These are phyloP conservation scores for Gigaspora rosea DNA, from an alignment of 192 early-diverging fungal species.

Conservation along the genomic window DNA sequence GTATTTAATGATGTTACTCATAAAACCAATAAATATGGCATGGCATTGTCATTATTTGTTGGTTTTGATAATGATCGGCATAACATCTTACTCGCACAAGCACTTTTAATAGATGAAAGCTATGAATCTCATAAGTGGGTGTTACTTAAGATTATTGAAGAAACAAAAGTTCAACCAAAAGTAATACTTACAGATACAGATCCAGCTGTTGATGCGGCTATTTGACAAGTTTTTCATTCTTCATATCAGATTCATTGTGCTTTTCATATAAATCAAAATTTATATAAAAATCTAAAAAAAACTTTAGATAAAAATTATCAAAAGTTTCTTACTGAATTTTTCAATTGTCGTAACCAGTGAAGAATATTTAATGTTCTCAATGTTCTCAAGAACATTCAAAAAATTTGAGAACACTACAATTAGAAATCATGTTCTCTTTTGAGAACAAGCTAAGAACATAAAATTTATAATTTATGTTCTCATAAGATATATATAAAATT, in stretches of 20 bases:
- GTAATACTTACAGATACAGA: background rate
- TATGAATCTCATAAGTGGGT: background rate
- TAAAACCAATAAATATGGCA: background rate
- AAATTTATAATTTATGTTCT: too few species aligned
- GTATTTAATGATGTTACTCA: background rate
- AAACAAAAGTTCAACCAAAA: background rate
- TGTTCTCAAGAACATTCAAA: too few species aligned
- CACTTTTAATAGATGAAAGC: background rate
- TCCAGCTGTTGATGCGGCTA: background rate
- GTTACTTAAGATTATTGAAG: background rate
- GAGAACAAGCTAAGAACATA: too few species aligned
- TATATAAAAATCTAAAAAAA: background rate
- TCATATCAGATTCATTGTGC: background rate
- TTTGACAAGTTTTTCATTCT: background rate
- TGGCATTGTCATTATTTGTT: background rate
- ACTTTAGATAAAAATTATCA: background rate
- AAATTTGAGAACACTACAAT: too few species aligned
- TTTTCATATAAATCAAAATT: background rate
- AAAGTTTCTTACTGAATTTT: conserved; percentile 9
- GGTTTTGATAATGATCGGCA: background rate
- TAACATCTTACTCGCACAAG: background rate
- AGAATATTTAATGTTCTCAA: too few species aligned
- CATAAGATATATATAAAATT: too few species aligned
- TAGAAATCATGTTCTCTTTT: too few species aligned
- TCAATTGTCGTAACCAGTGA: too few species aligned